Evolutionary conservation across 108 stramenopile genomes (phyloP), one percentile per base, ranked within the genome.

Genomic region (Nitzschia sp.): DNA sequence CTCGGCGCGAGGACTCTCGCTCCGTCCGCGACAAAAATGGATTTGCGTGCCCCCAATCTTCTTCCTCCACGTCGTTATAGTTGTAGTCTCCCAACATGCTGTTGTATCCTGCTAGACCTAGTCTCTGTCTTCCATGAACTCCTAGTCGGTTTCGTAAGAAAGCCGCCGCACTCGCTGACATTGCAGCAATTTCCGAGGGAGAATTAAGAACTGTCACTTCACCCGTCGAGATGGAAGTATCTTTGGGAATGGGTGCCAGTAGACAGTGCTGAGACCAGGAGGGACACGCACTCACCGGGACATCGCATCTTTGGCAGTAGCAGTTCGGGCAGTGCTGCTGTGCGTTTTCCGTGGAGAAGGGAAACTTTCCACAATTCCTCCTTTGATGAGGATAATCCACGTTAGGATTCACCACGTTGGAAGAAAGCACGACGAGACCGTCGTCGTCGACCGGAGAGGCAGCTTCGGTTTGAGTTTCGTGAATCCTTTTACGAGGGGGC

Each of bases 271-370:
- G 67, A n/a, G 26, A 32, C 90, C 90, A 91, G 3, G 61, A 17
- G 0, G 4, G 27, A 61, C 90, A 91, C 16, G 81, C 36, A 2
- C 53, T 46, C 0, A 76, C 85, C 0, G 65, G 77, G 36, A 69
- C 64, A 45, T 91, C 79, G 63, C 90, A 91, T 1, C 82, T 55
- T 63, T 63, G 66, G 53, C 90, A 91, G 54, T 78, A 86, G 75
- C 90, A 91, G n/a, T 88, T 91, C 9, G 36, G 36, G 58, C 90
- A 91, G 36, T 64, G 69, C 54, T 66, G 66, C 17, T 23, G 45
- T 45, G 78, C 70, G 32, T 44, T 38, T 0, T 26, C 44, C 4
- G 62, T 19, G 53, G 80, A 83, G 33, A 41, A 27, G 50, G 71
- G 55, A 13, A 85, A 50, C 21, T 50, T 57, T 1, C 87, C 87